Conservation (phyloP, 2,329 filamentous ascomycete genomes). For the Sclerotinia nivalis region DNA sequence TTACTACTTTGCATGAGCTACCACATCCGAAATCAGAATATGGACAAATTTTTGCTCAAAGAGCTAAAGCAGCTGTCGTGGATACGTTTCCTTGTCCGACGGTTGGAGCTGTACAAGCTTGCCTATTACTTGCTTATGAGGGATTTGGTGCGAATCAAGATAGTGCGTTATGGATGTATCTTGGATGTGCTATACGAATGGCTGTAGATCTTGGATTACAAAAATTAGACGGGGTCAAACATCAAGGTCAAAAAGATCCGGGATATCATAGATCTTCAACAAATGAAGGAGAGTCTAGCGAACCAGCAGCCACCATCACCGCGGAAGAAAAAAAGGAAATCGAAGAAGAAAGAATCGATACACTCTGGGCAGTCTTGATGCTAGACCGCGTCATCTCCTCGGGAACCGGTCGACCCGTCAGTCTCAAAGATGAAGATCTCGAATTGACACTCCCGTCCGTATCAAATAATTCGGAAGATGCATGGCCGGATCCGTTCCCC, state of each 20-base stretch:
- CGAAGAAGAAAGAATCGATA: slow-evolving; percentile 81
- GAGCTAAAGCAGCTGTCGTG: slow-evolving; percentile 79
- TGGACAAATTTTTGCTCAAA: slow-evolving; percentile 75
- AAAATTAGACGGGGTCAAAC: slow-evolving; percentile 71
- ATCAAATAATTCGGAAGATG: slow-evolving; percentile 50
- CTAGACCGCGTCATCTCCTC: slow-evolving; percentile 86
- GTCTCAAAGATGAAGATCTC: slow-evolving; percentile 80
- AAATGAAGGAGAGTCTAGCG: slow-evolving; percentile 47
- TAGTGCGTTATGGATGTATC: slow-evolving; percentile 90
- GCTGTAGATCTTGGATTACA: slow-evolving; percentile 78
- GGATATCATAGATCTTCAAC: slow-evolving; percentile 42
- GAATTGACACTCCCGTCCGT: slow-evolving; percentile 69
- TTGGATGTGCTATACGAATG: slow-evolving; percentile 84
- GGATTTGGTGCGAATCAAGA: slow-evolving; percentile 87
- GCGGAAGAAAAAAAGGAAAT: slow-evolving; percentile 60
- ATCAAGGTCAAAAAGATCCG: slow-evolving; percentile 46
- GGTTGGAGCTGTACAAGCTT: slow-evolving; percentile 81
- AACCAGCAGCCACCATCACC: slow-evolving; percentile 41
- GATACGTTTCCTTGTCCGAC: slow-evolving; percentile 82
- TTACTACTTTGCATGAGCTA: slow-evolving; percentile 51
- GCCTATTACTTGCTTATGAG: slow-evolving; percentile 81
- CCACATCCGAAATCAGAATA: slow-evolving; percentile 63
- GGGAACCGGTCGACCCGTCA: slow-evolving; percentile 81
- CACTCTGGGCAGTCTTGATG: slow-evolving; percentile 88
- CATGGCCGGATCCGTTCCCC: slow-evolving; percentile 77